These are phyloP conservation scores for Populus deltoides DNA, from an alignment of 345 rosid genomes.

Conservation along the genomic window DNA sequence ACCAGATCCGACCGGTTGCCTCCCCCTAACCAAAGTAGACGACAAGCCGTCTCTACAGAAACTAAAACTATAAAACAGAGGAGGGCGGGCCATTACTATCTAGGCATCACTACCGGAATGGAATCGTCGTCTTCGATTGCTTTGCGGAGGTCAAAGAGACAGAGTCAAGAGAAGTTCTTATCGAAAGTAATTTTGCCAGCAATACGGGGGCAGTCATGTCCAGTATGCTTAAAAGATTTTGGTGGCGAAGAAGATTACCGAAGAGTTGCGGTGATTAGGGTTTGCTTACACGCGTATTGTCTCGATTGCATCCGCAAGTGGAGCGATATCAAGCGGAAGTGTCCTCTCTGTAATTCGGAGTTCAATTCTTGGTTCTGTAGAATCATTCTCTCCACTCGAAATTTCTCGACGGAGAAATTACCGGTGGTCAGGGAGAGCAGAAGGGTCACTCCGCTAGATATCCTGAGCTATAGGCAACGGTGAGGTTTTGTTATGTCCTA, in stretches of 20 bases:
- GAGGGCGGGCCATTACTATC: too few relatives aligned
- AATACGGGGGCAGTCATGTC: constrained; percentile 47
- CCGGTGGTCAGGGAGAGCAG: constrained; percentile 26
- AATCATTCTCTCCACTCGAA: constrained; percentile 31
- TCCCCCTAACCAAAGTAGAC: too few relatives aligned
- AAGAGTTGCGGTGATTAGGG: constrained; percentile 46
- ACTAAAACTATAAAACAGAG: too few relatives aligned
- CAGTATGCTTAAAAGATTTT: constrained; percentile 53
- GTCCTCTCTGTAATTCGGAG: constrained; percentile 69
- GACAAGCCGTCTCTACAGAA: too few relatives aligned
- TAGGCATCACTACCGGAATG: neutral
- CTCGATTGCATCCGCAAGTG: constrained; percentile 49
- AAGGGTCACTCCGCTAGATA: neutral
- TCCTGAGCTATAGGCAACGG: constrained; percentile 35
- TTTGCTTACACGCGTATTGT: constrained; percentile 64
- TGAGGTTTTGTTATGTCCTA: neutral
- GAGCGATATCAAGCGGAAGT: constrained; percentile 61
- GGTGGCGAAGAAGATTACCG: constrained; percentile 17
- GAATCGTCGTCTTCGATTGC: neutral
- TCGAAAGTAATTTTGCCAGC: constrained; percentile 37
- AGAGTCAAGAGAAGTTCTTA: constrained; percentile 33
- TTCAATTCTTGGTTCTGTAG: constrained; percentile 57
- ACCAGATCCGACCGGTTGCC: too few relatives aligned
- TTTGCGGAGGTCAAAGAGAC: neutral
- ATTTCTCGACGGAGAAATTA: constrained; percentile 37